phyloP scores from a whole-genome alignment of 345 rosid genomes.

The Erysimum cheiranthoides region DNA sequence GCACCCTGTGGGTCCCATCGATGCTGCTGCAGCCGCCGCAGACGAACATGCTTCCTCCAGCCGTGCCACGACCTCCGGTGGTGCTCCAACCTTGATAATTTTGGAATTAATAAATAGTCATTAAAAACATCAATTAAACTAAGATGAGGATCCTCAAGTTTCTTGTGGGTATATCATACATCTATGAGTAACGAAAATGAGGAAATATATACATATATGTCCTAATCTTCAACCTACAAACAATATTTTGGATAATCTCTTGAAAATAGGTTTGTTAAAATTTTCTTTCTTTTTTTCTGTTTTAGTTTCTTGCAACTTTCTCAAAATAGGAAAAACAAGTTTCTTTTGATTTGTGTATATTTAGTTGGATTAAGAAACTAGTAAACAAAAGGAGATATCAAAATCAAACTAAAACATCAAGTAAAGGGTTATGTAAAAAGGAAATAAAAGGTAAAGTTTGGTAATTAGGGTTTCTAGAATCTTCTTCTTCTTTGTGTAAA shows the following conservation, averaged over 20 bases:
- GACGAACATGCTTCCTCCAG: conserved; percentile 78
- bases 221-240: not conserved
- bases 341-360: not conserved
- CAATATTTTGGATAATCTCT: not conserved
- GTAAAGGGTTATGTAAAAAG: conserved; percentile 34
- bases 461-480: conserved; percentile 41
- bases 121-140: not conserved
- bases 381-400: conserved; percentile 36
- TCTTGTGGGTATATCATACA: not conserved
- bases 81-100: conserved; percentile 84
- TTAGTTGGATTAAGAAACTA: conserved; percentile 18
- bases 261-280: conserved; percentile 17
- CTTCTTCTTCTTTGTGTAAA: conserved; percentile 19
- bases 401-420: conserved; percentile 45
- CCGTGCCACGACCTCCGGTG: conserved; percentile 81
- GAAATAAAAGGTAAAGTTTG: conserved; percentile 26
- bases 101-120: not conserved
- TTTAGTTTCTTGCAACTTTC: conserved; percentile 10
- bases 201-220: not conserved
- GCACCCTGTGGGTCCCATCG: conserved; percentile 52
- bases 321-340: not conserved
- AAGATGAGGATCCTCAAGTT: conserved; percentile 8
- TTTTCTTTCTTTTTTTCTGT: not conserved
- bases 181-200: not conserved
- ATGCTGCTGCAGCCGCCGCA: conserved; percentile 59